Evolutionary conservation across 805 yeast genomes (phyloP).

Genomic region (Hanseniaspora nectarophila): DNA sequence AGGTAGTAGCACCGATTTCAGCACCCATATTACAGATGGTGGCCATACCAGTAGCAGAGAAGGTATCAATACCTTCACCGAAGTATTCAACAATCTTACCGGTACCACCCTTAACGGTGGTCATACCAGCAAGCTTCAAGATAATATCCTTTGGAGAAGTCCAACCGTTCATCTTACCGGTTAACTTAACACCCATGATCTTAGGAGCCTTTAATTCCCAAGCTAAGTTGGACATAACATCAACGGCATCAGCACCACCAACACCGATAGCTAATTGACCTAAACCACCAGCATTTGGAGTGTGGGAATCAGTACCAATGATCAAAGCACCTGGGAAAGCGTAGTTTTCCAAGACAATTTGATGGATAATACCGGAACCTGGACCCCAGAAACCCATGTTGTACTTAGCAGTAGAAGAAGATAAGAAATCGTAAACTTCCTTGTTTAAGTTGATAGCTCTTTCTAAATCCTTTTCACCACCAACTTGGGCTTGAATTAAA

Average conservation of each 20-base stretch:
- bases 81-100: conserved; percentile 93
- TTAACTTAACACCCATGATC: conserved; percentile 84
- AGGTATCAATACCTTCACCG: conserved; percentile 85
- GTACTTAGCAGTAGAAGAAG: conserved; percentile 84
- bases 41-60: conserved; percentile 98
- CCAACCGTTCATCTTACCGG: conserved; percentile 90
- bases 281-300: conserved; percentile 97
- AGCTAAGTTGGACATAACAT: conserved; percentile 83
- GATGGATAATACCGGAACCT: conserved; percentile 97
- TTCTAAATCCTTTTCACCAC: conserved; percentile 73
- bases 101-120: conserved; percentile 97
- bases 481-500: conserved; percentile 88
- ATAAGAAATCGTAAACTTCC: conserved; percentile 87
- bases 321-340: conserved; percentile 95
- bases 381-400: conserved; percentile 98
- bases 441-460: conserved; percentile 81
- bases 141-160: conserved; percentile 94
- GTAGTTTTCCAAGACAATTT: conserved; percentile 89
- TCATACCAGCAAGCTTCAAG: conserved; percentile 80
- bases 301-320: conserved; percentile 94
- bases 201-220: conserved; percentile 98
- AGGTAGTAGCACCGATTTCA: conserved; percentile 96
- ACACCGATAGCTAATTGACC: conserved; percentile 98
- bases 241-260: conserved; percentile 99
- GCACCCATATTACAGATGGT: conserved; percentile 99